phyloP scores from a whole-genome alignment of 805 yeast genomes.

The Wickerhamiella lipophila region DNA sequence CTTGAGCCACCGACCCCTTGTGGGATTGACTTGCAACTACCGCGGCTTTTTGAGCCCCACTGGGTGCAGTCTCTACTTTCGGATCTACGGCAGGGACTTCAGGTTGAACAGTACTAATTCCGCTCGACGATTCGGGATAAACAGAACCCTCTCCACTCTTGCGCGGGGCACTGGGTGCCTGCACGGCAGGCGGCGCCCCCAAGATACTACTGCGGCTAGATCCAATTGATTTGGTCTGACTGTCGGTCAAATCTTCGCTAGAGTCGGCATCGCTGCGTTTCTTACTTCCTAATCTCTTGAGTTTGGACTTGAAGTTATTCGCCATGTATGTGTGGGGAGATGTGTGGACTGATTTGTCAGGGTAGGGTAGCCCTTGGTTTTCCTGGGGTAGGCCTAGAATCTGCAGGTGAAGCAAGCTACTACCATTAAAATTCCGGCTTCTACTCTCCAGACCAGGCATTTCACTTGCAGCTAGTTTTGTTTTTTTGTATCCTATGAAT shows the following conservation, averaged over 20 bases:
- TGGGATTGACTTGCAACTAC: neutral
- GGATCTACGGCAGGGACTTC: neutral
- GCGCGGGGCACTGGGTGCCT: neutral
- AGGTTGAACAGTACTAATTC: neutral
- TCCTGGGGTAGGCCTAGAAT: neutral
- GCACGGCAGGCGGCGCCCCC: neutral
- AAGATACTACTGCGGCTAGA: neutral
- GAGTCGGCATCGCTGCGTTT: neutral
- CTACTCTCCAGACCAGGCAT: too few species aligned
- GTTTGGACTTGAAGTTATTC: neutral
- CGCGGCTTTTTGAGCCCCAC: neutral
- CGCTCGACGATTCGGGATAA: neutral
- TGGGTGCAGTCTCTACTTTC: neutral
- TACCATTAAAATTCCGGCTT: too few species aligned
- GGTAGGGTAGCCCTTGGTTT: neutral
- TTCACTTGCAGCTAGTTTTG: too few species aligned
- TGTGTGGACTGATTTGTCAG: slow-evolving; percentile 5
- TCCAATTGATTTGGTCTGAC: neutral
- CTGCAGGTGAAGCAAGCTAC: neutral
- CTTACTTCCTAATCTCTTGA: slow-evolving; percentile 2
- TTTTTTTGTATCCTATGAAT: too few species aligned
- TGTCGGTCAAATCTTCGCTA: neutral
- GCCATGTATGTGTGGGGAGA: slow-evolving; percentile 4
- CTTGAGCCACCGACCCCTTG: neutral
- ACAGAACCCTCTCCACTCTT: neutral